These are phyloP conservation scores for Tricholoma hemisulphureum DNA, from an alignment of 768 basidiomycete species.

Conservation along the genomic window DNA sequence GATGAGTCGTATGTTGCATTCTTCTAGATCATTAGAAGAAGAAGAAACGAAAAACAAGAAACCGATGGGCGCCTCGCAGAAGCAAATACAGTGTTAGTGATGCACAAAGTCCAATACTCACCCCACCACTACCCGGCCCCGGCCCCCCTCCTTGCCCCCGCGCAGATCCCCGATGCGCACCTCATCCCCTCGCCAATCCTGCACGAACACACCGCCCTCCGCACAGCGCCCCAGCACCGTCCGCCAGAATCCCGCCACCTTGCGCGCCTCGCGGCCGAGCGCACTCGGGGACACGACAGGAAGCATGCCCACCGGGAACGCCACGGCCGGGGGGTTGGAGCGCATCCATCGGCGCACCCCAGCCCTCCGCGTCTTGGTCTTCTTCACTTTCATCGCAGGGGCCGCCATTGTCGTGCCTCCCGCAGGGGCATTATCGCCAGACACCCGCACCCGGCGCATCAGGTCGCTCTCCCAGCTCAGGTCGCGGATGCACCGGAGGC, in stretches of 20 bases:
- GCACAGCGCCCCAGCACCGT: conserved; percentile 49
- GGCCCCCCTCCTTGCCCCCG: background rate
- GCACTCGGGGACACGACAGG: background rate
- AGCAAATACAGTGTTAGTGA: too few relatives aligned
- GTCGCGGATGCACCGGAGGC: conserved; percentile 60
- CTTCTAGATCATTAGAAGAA: too few relatives aligned
- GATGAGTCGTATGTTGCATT: too few relatives aligned
- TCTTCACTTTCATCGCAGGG: too few relatives aligned
- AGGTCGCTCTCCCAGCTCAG: conserved; percentile 57
- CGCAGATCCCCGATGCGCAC: background rate
- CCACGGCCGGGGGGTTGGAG: background rate
- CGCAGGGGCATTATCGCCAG: conserved; percentile 2
- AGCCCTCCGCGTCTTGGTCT: too few relatives aligned
- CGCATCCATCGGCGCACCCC: conserved; percentile 5
- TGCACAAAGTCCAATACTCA: too few relatives aligned
- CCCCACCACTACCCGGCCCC: too few relatives aligned
- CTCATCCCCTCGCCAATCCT: conserved; percentile 62
- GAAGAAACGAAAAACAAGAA: too few relatives aligned
- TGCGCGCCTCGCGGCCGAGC: conserved; percentile 15
- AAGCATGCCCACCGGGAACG: too few relatives aligned
- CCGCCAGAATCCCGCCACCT: conserved; percentile 43
- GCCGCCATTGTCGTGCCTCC: too few relatives aligned
- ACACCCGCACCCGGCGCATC: conserved; percentile 41
- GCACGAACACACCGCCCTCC: conserved; percentile 57
- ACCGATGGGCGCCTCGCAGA: too few relatives aligned